Conservation (phyloP, 2,329 filamentous ascomycete species). For the Ilyonectria destructans region DNA sequence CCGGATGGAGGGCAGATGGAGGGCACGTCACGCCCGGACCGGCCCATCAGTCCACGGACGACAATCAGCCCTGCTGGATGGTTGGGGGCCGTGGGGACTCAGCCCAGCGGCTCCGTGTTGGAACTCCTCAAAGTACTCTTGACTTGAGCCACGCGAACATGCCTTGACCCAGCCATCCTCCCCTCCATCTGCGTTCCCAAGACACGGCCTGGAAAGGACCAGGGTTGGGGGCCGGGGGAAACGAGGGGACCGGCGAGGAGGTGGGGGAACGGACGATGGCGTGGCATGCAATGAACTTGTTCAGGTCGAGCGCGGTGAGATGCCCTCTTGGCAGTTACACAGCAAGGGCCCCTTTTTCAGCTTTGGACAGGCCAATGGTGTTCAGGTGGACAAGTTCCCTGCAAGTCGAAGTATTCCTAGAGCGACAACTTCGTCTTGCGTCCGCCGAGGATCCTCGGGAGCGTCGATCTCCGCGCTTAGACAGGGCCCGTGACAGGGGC, state of each 20-base stretch:
- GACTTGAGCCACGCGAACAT: background rate
- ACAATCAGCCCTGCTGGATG: slow-evolving; percentile 7
- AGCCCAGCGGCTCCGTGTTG: slow-evolving; percentile 9
- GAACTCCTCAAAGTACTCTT: background rate
- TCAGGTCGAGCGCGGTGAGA: background rate
- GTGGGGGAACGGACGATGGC: background rate
- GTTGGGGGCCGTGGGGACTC: background rate
- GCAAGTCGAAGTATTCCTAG: background rate
- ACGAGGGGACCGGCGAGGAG: background rate
- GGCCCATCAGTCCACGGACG: background rate
- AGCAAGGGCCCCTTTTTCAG: background rate
- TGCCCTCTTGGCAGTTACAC: background rate
- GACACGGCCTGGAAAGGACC: background rate
- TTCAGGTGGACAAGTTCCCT: background rate
- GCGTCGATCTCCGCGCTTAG: slow-evolving; percentile 11
- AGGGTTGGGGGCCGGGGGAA: background rate
- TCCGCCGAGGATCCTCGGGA: background rate
- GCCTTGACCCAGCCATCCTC: background rate
- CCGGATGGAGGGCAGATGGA: background rate
- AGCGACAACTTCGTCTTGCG: background rate
- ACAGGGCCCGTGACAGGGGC: background rate
- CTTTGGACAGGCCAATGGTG: background rate
- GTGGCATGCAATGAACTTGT: background rate
- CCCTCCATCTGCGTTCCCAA: background rate
- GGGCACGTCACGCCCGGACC: background rate